Conservation (phyloP, 495 filamentous ascomycete genomes). For the Tuber calosporum region DNA sequence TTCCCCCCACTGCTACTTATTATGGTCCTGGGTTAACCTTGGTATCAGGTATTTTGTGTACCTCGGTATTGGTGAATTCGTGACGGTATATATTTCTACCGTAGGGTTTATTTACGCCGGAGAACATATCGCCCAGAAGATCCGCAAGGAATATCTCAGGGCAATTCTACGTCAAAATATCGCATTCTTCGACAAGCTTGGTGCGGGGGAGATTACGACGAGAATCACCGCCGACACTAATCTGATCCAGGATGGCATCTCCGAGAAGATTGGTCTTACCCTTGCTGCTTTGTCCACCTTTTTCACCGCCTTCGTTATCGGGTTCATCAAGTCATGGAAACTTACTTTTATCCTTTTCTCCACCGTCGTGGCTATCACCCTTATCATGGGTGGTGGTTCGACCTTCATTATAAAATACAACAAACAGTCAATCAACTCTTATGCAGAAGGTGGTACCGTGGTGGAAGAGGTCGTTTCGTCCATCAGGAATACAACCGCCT, state of each 20-base stretch:
- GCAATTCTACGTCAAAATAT: conserved; percentile 86
- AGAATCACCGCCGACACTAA: conserved; percentile 88
- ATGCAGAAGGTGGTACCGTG: conserved; percentile 76
- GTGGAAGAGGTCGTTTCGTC: conserved; percentile 94
- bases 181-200: conserved; percentile 84
- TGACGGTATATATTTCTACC: conserved; percentile 71
- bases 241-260: conserved; percentile 78
- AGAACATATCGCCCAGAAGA: conserved; percentile 77
- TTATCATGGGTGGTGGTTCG: conserved; percentile 66
- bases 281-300: conserved; percentile 70
- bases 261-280: conserved; percentile 74
- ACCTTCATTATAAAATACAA: conserved; percentile 70
- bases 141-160: conserved; percentile 72
- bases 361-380: conserved; percentile 63
- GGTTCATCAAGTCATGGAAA: conserved; percentile 78
- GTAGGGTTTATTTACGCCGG: conserved; percentile 91
- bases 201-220: conserved; percentile 86
- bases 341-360: conserved; percentile 75
- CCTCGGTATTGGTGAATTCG: conserved; percentile 77
- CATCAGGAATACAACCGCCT: conserved; percentile 86
- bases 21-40: conserved; percentile 8
- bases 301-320: conserved; percentile 79
- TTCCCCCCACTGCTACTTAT: not conserved
- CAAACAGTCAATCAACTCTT: conserved; percentile 66
- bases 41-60: conserved; percentile 68